Evolutionary conservation across 2,329 filamentous ascomycete species (phyloP).

Genomic region (Fusarium begoniae): DNA sequence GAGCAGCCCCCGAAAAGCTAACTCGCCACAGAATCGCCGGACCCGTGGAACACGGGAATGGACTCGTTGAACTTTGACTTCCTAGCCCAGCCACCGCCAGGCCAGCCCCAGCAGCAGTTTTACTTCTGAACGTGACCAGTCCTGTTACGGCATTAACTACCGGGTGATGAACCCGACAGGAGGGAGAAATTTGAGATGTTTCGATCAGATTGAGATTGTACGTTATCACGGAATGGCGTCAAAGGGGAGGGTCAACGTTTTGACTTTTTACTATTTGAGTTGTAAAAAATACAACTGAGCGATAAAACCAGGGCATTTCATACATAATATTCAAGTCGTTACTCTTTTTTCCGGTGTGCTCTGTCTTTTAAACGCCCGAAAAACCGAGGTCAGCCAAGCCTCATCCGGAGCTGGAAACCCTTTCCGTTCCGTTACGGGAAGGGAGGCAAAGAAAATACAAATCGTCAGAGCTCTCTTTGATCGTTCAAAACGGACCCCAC

Average conservation of each 20-base stretch:
- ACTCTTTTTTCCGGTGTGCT: slow-evolving; percentile 3
- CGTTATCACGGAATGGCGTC: slow-evolving; percentile 14
- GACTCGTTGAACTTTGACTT: slow-evolving; percentile 70
- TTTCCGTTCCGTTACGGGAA: not conserved
- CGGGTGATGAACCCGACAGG: not conserved
- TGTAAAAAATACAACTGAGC: slow-evolving; percentile 6
- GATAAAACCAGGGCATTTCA: slow-evolving; percentile 7
- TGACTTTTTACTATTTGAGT: slow-evolving; percentile 16
- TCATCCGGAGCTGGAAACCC: not conserved
- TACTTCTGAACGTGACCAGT: slow-evolving; percentile 57
- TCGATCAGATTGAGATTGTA: not conserved
- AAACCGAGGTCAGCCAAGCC: not conserved
- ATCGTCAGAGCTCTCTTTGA: slow-evolving; percentile 63
- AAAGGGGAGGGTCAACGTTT: not conserved
- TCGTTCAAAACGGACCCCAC: slow-evolving; percentile 54
- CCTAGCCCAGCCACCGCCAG: slow-evolving; percentile 66
- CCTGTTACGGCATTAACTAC: not conserved
- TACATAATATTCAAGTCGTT: slow-evolving; percentile 30
- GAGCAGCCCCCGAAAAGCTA: slow-evolving; percentile 7
- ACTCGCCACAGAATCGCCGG: slow-evolving; percentile 61
- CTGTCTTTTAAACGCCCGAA: too few relatives aligned
- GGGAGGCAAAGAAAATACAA: slow-evolving; percentile 8
- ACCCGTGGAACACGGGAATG: slow-evolving; percentile 65
- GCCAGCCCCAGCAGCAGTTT: slow-evolving; percentile 66
- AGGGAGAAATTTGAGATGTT: not conserved